phyloP scores from a whole-genome alignment of 768 basidiomycete species.

The Tylopilus cervinicoccineus region DNA sequence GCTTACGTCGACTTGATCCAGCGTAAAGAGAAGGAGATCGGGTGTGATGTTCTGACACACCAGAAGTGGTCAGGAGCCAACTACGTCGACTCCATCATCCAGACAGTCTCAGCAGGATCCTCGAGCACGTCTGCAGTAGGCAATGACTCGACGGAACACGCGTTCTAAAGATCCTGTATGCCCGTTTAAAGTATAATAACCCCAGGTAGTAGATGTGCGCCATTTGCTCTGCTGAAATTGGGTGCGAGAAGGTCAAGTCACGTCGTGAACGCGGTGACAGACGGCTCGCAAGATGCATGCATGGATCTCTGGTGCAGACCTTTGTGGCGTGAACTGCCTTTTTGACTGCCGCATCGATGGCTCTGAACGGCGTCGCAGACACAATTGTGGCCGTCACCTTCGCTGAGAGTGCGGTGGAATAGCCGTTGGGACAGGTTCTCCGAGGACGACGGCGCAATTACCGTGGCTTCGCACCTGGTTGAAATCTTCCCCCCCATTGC shows the following conservation, averaged over 20 bases:
- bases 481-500: background rate
- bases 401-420: slow-evolving; percentile 8
- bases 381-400: slow-evolving; percentile 2
- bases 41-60: slow-evolving; percentile 87
- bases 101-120: slow-evolving; percentile 81
- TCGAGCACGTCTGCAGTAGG: slow-evolving; percentile 83
- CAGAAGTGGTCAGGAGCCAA: slow-evolving; percentile 97
- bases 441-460: slow-evolving; percentile 12
- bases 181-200: background rate
- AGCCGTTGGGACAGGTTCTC: slow-evolving; percentile 2
- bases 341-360: background rate
- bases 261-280: background rate
- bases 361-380: background rate
- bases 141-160: slow-evolving; percentile 86
- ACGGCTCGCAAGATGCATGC: slow-evolving; percentile 6
- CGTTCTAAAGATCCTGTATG: slow-evolving; percentile 46
- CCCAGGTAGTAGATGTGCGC: slow-evolving; percentile 5
- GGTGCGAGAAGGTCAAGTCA: slow-evolving; percentile 3
- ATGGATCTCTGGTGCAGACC: slow-evolving; percentile 14
- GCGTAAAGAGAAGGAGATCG: slow-evolving; percentile 81
- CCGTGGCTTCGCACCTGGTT: background rate
- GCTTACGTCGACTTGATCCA: slow-evolving; percentile 90
- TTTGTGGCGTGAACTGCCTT: background rate
- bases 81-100: slow-evolving; percentile 84
- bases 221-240: background rate